Conservation (phyloP, 768 basidiomycete genomes). For the Leccinum incarnatum region DNA sequence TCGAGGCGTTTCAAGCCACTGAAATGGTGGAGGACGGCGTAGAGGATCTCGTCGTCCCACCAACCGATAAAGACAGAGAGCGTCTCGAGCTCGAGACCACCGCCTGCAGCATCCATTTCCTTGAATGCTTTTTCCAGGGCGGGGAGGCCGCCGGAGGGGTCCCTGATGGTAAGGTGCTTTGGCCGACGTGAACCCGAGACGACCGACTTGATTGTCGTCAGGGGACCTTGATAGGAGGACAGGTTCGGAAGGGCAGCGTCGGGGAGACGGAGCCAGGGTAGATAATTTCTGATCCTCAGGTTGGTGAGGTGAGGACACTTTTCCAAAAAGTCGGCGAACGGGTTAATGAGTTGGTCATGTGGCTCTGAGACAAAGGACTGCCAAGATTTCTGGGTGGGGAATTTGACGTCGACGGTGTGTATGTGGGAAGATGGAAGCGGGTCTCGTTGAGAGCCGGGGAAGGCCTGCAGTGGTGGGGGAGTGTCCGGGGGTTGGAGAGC, state of each 20-base stretch:
- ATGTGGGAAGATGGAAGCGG: slow-evolving; percentile 24
- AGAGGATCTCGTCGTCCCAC: slow-evolving; percentile 48
- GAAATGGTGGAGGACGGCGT: slow-evolving; percentile 41
- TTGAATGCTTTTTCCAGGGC: slow-evolving; percentile 27
- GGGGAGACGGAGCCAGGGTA: slow-evolving; percentile 26
- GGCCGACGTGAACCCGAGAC: slow-evolving; percentile 18
- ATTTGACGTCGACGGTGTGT: slow-evolving; percentile 30
- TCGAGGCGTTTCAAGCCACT: slow-evolving; percentile 35
- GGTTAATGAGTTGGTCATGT: slow-evolving; percentile 27
- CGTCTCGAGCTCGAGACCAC: slow-evolving; percentile 25
- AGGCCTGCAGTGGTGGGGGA: neutral
- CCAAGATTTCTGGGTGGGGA: slow-evolving; percentile 31
- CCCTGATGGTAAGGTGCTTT: slow-evolving; percentile 25
- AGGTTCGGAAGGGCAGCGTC: slow-evolving; percentile 20
- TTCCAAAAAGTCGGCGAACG: slow-evolving; percentile 24
- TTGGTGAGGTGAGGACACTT: slow-evolving; percentile 23
- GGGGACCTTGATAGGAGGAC: slow-evolving; percentile 21
- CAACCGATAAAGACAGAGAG: slow-evolving; percentile 36
- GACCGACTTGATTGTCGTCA: slow-evolving; percentile 28
- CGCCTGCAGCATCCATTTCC: slow-evolving; percentile 20
- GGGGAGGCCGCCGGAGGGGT: slow-evolving; percentile 19
- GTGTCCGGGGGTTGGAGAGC: slow-evolving; percentile 2
- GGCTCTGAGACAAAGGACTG: slow-evolving; percentile 27
- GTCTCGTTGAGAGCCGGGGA: slow-evolving; percentile 5
- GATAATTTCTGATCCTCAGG: slow-evolving; percentile 26